Conservation (phyloP, 129 eudicot species). For the Centella asiatica region DNA sequence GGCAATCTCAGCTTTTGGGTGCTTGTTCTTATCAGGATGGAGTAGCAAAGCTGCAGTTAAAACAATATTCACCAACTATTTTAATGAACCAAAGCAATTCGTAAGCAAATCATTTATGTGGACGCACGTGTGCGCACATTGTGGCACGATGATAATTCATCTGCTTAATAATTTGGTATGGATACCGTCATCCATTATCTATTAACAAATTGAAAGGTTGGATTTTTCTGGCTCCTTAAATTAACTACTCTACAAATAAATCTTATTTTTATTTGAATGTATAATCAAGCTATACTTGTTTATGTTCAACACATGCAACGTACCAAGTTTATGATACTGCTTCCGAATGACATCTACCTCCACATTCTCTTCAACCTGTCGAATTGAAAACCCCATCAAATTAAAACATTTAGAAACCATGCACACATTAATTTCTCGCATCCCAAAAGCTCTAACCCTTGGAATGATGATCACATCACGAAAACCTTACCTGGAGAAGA, state of each 20-base stretch:
- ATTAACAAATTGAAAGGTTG: too few relatives aligned
- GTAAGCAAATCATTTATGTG: too few relatives aligned
- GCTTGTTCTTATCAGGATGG: constrained; percentile 86
- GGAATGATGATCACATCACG: background rate
- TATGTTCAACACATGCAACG: background rate
- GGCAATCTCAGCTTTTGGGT: constrained; percentile 73
- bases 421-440: background rate
- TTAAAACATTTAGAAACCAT: background rate
- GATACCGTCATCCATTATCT: too few relatives aligned
- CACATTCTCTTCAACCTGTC: constrained; percentile 60
- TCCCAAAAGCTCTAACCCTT: background rate
- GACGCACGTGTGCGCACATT: too few relatives aligned
- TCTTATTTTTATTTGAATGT: too few relatives aligned
- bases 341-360: constrained; percentile 43
- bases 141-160: too few relatives aligned
- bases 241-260: too few relatives aligned
- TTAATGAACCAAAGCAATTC: background rate
- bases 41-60: constrained; percentile 63
- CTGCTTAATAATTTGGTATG: too few relatives aligned
- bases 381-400: background rate
- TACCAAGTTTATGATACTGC: constrained; percentile 67
- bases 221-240: too few relatives aligned
- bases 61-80: background rate
- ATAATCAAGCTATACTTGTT: background rate
- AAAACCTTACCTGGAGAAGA: constrained; percentile 45